Conservation (phyloP, 257 asterid genomes). For the Cordia subcordata region DNA sequence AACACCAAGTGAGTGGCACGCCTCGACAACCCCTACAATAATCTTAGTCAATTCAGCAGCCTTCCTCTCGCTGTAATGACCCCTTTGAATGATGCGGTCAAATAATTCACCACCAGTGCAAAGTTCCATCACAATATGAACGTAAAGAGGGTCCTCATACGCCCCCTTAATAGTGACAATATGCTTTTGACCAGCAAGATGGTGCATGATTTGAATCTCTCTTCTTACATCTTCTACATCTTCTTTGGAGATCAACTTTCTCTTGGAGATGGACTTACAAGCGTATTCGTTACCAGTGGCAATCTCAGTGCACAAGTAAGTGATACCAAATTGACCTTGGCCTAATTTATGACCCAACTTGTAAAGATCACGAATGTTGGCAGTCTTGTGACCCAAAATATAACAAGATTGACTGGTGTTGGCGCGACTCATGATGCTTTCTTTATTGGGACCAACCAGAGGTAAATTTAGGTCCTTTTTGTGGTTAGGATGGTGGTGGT, state of each 20-base stretch:
- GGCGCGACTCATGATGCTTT: slow-evolving; percentile 57
- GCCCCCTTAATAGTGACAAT: slow-evolving; percentile 92
- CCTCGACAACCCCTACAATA: slow-evolving; percentile 90
- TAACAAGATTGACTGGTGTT: slow-evolving; percentile 47
- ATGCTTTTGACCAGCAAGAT: slow-evolving; percentile 82
- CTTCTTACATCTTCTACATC: slow-evolving; percentile 89
- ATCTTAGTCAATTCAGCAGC: slow-evolving; percentile 88
- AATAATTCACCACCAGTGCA: slow-evolving; percentile 92
- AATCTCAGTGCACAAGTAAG: slow-evolving; percentile 65
- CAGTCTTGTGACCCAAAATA: slow-evolving; percentile 76
- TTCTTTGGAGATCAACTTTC: slow-evolving; percentile 77
- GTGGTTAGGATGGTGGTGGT: slow-evolving; percentile 18
- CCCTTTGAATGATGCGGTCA: slow-evolving; percentile 87
- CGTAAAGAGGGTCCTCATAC: slow-evolving; percentile 74
- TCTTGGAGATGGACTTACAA: slow-evolving; percentile 85
- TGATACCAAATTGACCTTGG: slow-evolving; percentile 89
- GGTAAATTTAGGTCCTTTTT: slow-evolving; percentile 28
- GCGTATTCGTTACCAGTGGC: slow-evolving; percentile 63
- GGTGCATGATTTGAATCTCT: slow-evolving; percentile 98
- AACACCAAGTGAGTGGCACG: slow-evolving; percentile 92
- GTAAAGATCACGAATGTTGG: slow-evolving; percentile 72
- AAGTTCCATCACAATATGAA: slow-evolving; percentile 94
- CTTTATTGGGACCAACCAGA: slow-evolving; percentile 38
- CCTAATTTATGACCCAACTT: slow-evolving; percentile 77
- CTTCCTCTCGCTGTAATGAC: slow-evolving; percentile 83